Percentiles rank a stretch among this genome's conserved stretches.
Evolutionary conservation across 1,284 basidiomycete genomes (phyloP).

Genomic region (Ceratobasidium papillatum): DNA sequence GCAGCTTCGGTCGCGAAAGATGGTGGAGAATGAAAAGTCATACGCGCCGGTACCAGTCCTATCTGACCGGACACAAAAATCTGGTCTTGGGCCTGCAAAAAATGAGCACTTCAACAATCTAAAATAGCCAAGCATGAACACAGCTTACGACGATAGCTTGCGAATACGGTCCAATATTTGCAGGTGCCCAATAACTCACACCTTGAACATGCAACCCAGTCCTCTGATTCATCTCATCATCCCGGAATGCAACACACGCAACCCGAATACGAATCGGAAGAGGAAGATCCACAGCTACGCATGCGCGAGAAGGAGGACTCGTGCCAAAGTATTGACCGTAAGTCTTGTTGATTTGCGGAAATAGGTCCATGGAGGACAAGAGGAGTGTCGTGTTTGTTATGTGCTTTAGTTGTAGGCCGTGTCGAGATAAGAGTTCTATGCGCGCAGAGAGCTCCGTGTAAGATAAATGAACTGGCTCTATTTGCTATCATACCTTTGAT

Average conservation of each 20-base stretch:
- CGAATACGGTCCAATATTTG: slow-evolving; percentile 98
- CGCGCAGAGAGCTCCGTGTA: neutral
- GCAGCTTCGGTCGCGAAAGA: slow-evolving; percentile 72
- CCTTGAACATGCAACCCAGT: slow-evolving; percentile 92
- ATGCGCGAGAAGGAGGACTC: slow-evolving; percentile 92
- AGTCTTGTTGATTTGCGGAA: slow-evolving; percentile 77
- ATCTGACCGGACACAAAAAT: slow-evolving; percentile 96
- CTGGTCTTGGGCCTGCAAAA: slow-evolving; percentile 70
- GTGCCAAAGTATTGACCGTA: slow-evolving; percentile 87
- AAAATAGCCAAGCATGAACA: neutral
- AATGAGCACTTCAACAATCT: no score
- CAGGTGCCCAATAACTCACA: slow-evolving; percentile 97
- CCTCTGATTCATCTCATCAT: slow-evolving; percentile 58
- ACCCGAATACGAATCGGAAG: slow-evolving; percentile 66
- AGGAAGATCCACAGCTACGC: slow-evolving; percentile 81
- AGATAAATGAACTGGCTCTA: neutral
- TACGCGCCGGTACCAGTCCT: slow-evolving; percentile 79
- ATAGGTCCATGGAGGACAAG: slow-evolving; percentile 81
- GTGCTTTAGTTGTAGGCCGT: slow-evolving; percentile 52
- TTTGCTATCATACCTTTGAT: slow-evolving; percentile 60
- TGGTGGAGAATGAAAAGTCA: slow-evolving; percentile 70
- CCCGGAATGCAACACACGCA: slow-evolving; percentile 73
- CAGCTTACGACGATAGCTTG: slow-evolving; percentile 82
- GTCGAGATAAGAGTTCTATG: neutral
- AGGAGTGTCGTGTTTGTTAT: slow-evolving; percentile 85